Evolutionary conservation across 768 basidiomycete species (phyloP), one percentile per base, ranked within the genome.

Genomic region (Mycena galericulata): DNA sequence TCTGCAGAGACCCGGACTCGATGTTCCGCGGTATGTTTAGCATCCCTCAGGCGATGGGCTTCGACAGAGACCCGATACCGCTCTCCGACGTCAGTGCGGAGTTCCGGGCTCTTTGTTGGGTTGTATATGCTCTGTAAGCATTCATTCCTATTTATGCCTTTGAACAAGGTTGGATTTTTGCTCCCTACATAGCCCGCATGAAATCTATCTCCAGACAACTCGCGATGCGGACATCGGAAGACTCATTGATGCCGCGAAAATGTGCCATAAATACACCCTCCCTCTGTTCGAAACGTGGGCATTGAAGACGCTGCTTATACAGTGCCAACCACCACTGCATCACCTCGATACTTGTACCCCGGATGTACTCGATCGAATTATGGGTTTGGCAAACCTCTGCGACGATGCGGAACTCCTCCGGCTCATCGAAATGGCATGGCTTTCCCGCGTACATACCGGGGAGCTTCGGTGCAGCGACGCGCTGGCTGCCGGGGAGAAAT

Each of bases 41-140:
- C 22, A 30, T 54, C 14, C 55, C 68, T 10, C 67, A 63, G 47
- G 45, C 22, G 27, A 26, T 1, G 17, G 27, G 1, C 54, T 11
- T 15, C 20, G 55, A 36, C 12, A 32, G n/a, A 34, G 51, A 47
- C 18, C 57, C 30, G 1, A 59, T 53, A 45, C 41, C 30, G 15
- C 10, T 41, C 8, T 29, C 10, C n/a, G 49, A n/a, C 7, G 51
- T 54, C 30, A 63, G 30, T 22, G 51, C 30, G 8, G 51, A 63
- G 3, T 63, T 63, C 26, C 62, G 62, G 27, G 47, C 60, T 29
- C 47, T 62, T 41, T 62, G 62, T 54, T 63, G 62, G 62, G 62
- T 27, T 7, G 18, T 63, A 3, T 63, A 63, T n/a, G 51, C 62
- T 14, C 38, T 55, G 62, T 63, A 36, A 63, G 62, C n/a, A n/a